These are phyloP conservation scores for Eutypella sp. DNA, from an alignment of 2,329 filamentous ascomycete species.

Conservation along the genomic window DNA sequence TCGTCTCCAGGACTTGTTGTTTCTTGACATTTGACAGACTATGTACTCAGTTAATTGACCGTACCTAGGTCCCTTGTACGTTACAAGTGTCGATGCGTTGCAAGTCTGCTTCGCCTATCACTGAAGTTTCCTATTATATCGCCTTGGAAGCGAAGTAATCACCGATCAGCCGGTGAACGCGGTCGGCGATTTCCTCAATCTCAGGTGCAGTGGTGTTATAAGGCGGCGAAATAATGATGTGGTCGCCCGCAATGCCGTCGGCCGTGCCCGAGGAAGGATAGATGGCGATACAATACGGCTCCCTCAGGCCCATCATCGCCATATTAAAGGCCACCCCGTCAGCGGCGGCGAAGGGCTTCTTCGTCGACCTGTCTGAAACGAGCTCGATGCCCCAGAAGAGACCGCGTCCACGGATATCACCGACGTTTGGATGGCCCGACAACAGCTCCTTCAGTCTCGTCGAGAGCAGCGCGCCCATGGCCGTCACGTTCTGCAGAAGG, in stretches of 20 bases:
- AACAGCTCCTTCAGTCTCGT: conserved; percentile 22
- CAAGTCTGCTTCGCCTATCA: no score
- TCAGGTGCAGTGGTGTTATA: conserved; percentile 58
- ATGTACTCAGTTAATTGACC: no score
- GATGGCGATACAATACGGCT: conserved; percentile 25
- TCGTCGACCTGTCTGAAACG: conserved; percentile 32
- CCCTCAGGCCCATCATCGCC: conserved; percentile 10
- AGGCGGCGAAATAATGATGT: conserved; percentile 64
- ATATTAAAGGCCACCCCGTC: conserved; percentile 10
- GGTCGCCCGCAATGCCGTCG: conserved; percentile 57
- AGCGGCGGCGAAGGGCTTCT: conserved; percentile 28
- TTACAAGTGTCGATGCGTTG: no score
- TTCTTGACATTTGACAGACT: no score
- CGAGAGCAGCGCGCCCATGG: conserved; percentile 27
- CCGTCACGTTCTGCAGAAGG: conserved; percentile 27
- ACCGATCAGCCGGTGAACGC: conserved; percentile 44
- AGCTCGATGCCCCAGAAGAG: conserved; percentile 46
- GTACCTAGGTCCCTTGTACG: no score
- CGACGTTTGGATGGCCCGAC: conserved; percentile 28
- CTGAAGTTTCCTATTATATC: neutral
- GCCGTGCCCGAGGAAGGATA: conserved; percentile 51
- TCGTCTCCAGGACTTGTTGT: no score
- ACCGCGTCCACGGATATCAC: conserved; percentile 35
- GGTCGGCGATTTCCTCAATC: conserved; percentile 50
- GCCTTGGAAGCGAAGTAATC: conserved; percentile 39